These are phyloP conservation scores for Mycena haematopus DNA, from an alignment of 768 basidiomycete genomes.

Conservation along the genomic window DNA sequence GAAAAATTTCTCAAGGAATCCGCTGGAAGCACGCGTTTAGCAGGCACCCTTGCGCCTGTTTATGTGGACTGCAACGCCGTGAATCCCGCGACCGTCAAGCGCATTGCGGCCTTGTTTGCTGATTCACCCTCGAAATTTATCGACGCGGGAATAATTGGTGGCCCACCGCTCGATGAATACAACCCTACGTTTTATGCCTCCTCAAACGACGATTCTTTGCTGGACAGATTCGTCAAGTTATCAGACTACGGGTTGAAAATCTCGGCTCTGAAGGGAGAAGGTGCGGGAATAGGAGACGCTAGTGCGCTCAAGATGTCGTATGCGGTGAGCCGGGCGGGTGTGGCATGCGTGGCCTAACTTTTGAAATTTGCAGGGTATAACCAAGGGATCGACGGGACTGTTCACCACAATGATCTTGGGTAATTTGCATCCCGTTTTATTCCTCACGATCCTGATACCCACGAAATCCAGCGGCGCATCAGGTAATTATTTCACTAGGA, in stretches of 20 bases:
- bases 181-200: conserved; percentile 65
- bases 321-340: conserved; percentile 33
- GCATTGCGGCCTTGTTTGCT: conserved; percentile 52
- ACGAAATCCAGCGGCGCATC: conserved; percentile 19
- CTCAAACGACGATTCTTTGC: conserved; percentile 39
- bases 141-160: conserved; percentile 64
- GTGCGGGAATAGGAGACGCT: conserved; percentile 58
- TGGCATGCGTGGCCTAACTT: no score
- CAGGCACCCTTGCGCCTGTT: conserved; percentile 34
- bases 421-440: conserved; percentile 35
- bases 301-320: conserved; percentile 73
- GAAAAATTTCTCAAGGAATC: conserved; percentile 43
- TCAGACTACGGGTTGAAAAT: conserved; percentile 53
- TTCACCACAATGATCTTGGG: conserved; percentile 63
- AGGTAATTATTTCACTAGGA: conserved; percentile 51
- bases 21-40: conserved; percentile 18
- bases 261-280: conserved; percentile 52
- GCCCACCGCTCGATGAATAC: conserved; percentile 53
- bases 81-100: conserved; percentile 55
- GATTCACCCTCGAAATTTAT: conserved; percentile 49
- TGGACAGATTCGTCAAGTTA: conserved; percentile 48
- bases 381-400: conserved; percentile 59
- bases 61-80: conserved; percentile 69
- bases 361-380: conserved; percentile 49
- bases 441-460: conserved; percentile 7